Evolutionary conservation across 371 early-diverging fungal species (phyloP).

Genomic region (Mucor indicus): DNA sequence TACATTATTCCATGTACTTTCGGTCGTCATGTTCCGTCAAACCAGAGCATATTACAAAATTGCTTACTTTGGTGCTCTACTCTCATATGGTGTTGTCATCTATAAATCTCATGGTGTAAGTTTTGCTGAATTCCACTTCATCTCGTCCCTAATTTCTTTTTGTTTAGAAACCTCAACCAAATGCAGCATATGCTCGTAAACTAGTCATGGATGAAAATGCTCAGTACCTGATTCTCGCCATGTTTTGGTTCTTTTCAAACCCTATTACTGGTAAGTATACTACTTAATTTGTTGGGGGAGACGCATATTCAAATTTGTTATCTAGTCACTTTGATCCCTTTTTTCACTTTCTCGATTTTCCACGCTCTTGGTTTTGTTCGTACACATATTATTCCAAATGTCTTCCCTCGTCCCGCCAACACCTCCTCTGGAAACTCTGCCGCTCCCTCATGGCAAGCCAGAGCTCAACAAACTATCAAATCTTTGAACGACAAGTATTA

Average conservation of each 20-base stretch:
- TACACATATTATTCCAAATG: conserved; percentile 67
- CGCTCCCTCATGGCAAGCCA: conserved; percentile 41
- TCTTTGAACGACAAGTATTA: conserved; percentile 71
- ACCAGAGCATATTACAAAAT: conserved; percentile 43
- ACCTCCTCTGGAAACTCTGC: conserved; percentile 34
- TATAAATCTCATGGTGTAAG: conserved; percentile 84
- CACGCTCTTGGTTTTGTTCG: conserved; percentile 79
- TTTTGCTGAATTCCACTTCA: conserved; percentile 6
- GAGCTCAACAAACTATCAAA: conserved; percentile 57
- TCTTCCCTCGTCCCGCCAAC: conserved; percentile 63
- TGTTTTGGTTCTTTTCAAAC: conserved; percentile 71
- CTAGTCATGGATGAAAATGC: conserved; percentile 85
- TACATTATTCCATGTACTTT: conserved; percentile 28
- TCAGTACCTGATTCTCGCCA: conserved; percentile 79
- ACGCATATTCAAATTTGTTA: too few species aligned
- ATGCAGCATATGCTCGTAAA: conserved; percentile 61
- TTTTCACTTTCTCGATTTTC: conserved; percentile 79
- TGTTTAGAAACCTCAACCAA: conserved; percentile 59
- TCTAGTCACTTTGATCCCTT: conserved; percentile 81
- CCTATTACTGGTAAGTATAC: conserved; percentile 76
- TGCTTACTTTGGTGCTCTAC: conserved; percentile 70
- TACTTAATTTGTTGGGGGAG: too few species aligned
- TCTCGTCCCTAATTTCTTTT: too few species aligned
- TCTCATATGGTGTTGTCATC: conserved; percentile 84
- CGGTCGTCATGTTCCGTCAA: conserved; percentile 32